Conservation (phyloP, 2,329 filamentous ascomycete genomes). For the Colletotrichum tabaci region DNA sequence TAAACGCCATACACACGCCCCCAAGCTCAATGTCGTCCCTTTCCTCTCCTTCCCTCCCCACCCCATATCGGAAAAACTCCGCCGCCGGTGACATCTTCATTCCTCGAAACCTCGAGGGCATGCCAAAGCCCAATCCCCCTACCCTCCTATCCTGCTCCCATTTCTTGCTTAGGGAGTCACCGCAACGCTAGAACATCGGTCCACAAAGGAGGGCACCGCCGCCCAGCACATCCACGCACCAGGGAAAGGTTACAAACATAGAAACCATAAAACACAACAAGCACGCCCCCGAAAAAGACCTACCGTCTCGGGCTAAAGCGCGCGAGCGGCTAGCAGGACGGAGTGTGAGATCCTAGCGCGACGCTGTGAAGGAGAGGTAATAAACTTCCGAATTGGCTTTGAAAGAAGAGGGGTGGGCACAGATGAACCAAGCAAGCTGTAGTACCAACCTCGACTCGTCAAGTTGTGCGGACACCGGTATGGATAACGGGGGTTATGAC, state of each 20-base stretch:
- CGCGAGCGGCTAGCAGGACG: neutral
- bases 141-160: too few relatives aligned
- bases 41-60: too few relatives aligned
- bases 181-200: constrained; percentile 7
- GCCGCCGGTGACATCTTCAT: neutral
- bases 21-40: too few relatives aligned
- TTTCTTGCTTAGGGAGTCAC: neutral
- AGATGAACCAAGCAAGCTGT: neutral
- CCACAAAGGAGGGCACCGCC: too few relatives aligned
- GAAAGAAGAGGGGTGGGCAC: neutral
- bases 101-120: neutral
- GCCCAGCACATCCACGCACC: too few relatives aligned
- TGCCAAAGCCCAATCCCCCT: too few relatives aligned
- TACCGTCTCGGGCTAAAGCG: neutral
- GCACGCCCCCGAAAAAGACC: neutral
- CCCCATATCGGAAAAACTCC: too few relatives aligned
- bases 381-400: neutral
- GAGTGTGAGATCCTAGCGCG: constrained; percentile 6
- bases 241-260: neutral
- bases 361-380: neutral
- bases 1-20: too few relatives aligned
- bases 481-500: neutral
- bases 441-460: neutral
- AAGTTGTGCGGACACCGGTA: neutral
- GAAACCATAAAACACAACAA: neutral